Conservation (phyloP, 352 stramenopile species). For the Phytopythium aichiense region DNA sequence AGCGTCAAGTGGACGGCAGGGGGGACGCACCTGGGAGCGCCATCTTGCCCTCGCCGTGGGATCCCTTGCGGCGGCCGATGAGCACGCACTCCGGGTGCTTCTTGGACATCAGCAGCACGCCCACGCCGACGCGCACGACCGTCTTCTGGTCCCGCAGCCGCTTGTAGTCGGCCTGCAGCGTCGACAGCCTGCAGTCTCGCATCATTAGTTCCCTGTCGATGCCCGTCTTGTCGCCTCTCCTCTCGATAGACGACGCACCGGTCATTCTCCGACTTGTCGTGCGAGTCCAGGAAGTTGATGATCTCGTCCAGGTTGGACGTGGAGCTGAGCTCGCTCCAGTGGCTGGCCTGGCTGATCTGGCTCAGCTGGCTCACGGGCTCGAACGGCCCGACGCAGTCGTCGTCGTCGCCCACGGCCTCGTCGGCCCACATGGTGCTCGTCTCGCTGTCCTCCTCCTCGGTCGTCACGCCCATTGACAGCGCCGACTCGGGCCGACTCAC, state of each 20-base stretch:
- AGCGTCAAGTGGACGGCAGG: too few species aligned
- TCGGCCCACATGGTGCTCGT: conserved; percentile 54
- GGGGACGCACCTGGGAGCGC: conserved; percentile 47
- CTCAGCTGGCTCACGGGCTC: conserved; percentile 67
- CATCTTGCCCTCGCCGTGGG: conserved; percentile 72
- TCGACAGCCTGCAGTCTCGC: conserved; percentile 31
- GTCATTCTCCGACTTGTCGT: conserved; percentile 60
- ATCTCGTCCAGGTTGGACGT: conserved; percentile 85
- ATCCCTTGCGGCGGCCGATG: conserved; percentile 67
- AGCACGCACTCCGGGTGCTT: conserved; percentile 66
- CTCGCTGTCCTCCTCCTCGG: conserved; percentile 55
- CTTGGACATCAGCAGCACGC: conserved; percentile 64
- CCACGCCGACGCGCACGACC: conserved; percentile 70
- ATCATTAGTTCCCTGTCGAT: not conserved
- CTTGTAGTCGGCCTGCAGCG: conserved; percentile 54
- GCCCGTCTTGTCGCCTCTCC: too few species aligned
- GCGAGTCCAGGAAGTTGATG: conserved; percentile 79
- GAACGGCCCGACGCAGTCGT: conserved; percentile 9
- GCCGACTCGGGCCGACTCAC: conserved; percentile 11
- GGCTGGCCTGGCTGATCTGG: conserved; percentile 67
- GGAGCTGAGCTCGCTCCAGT: conserved; percentile 80
- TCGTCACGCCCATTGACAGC: conserved; percentile 40
- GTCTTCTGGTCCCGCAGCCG: conserved; percentile 56
- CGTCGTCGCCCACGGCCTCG: conserved; percentile 37
- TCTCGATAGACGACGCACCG: conserved; percentile 24